A percentile compares a stretch with the other conserved stretches of the same genome.
Evolutionary conservation across 1,284 basidiomycete genomes (phyloP).

Genomic region (Papiliotrema terrestris): DNA sequence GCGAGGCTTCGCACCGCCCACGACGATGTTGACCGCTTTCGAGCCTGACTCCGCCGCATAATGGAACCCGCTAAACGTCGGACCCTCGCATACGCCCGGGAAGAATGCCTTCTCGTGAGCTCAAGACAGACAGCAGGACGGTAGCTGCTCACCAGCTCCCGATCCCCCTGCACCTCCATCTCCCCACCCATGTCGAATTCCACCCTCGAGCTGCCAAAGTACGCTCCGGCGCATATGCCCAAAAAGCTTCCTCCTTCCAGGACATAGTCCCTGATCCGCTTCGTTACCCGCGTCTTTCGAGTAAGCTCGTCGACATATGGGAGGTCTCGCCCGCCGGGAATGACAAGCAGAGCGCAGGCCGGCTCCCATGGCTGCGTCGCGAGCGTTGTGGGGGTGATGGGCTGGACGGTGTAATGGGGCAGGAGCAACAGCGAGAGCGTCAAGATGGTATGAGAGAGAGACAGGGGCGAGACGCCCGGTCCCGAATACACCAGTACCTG

Average conservation of each 20-base stretch:
- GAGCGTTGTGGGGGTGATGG: conserved; percentile 59
- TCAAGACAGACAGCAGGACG: background rate
- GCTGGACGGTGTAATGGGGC: conserved; percentile 74
- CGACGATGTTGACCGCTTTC: conserved; percentile 43
- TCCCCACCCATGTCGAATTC: conserved; percentile 54
- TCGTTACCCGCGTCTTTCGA: conserved; percentile 42
- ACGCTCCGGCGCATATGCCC: conserved; percentile 62
- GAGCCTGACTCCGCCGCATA: conserved; percentile 54
- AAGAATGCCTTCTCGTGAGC: conserved; percentile 53
- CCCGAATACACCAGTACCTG: conserved; percentile 76
- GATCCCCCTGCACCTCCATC: conserved; percentile 53
- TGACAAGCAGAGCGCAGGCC: conserved; percentile 70
- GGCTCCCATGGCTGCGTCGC: conserved; percentile 68
- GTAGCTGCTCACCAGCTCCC: conserved; percentile 50
- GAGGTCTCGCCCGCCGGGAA: conserved; percentile 62
- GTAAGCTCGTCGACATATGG: conserved; percentile 55
- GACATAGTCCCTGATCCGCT: conserved; percentile 61
- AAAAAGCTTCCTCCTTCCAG: conserved; percentile 66
- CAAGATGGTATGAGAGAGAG: conserved; percentile 57
- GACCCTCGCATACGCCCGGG: conserved; percentile 56
- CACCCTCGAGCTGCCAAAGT: conserved; percentile 53
- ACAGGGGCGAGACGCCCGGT: conserved; percentile 61
- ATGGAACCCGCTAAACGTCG: conserved; percentile 58
- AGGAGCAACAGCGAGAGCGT: conserved; percentile 61
- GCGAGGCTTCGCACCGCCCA: conserved; percentile 25